Evolutionary conservation across 371 early-diverging fungal species (phyloP).

Genomic region (Mortierella sp.): DNA sequence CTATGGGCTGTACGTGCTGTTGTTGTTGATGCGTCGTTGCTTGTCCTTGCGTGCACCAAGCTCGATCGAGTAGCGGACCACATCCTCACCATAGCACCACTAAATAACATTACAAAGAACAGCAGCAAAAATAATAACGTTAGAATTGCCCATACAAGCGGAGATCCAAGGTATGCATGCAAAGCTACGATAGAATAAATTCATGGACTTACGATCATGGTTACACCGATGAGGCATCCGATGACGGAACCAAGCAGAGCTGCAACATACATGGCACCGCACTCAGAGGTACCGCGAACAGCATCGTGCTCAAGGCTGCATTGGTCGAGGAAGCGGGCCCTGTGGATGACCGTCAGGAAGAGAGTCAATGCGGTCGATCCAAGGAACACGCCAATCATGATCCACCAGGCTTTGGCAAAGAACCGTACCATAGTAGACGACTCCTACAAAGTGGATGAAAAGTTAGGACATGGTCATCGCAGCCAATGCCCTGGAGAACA

Average conservation of each 20-base stretch:
- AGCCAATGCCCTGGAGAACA: neutral
- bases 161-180: neutral
- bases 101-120: constrained; percentile 1
- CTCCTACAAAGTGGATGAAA: constrained; percentile 20
- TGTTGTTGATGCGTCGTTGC: constrained; percentile 8
- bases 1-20: neutral
- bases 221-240: constrained; percentile 45
- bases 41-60: constrained; percentile 29
- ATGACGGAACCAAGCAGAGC: constrained; percentile 42
- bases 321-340: constrained; percentile 27
- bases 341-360: constrained; percentile 39
- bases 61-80: constrained; percentile 35
- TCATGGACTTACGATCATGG: constrained; percentile 47
- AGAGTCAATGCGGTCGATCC: constrained; percentile 40
- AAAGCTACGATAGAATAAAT: neutral
- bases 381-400: constrained; percentile 43
- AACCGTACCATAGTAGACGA: constrained; percentile 37
- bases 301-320: constrained; percentile 32
- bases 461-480: neutral
- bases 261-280: constrained; percentile 40
- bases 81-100: constrained; percentile 52
- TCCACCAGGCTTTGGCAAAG: constrained; percentile 46
- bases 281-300: constrained; percentile 12
- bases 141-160: neutral
- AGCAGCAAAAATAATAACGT: neutral